A percentile compares a stretch with the other conserved stretches of the same genome.
Conservation (phyloP, 169 alveolate species). For the Eimeria praecox region DNA sequence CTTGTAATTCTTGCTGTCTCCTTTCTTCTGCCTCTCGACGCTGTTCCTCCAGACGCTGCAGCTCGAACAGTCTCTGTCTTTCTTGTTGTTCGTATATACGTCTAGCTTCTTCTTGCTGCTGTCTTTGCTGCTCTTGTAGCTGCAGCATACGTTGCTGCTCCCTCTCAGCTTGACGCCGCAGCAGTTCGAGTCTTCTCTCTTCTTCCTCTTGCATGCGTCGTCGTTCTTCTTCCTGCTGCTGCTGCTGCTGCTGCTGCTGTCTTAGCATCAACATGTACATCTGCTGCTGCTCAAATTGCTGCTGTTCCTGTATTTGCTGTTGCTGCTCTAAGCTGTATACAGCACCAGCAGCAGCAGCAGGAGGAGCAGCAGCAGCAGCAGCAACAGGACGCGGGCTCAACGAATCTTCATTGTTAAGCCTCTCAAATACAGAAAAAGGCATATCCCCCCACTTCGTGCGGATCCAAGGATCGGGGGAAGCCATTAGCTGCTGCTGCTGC, state of each 20-base stretch:
- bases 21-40: constrained; percentile 4
- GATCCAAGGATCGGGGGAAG: constrained; percentile 51
- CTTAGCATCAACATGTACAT: neutral
- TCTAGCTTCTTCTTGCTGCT: constrained; percentile 29
- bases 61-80: constrained; percentile 11
- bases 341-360: neutral
- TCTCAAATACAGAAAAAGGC: constrained; percentile 54
- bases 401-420: constrained; percentile 44
- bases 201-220: neutral
- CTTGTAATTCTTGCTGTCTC: constrained; percentile 24
- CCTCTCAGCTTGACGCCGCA: neutral
- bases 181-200: neutral
- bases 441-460: constrained; percentile 41
- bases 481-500: constrained; percentile 14
- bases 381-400: neutral
- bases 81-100: constrained; percentile 27
- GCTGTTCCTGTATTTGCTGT: too few species aligned
- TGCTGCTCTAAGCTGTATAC: neutral
- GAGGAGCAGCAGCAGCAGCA: neutral
- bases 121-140: constrained; percentile 14
- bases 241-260: constrained; percentile 15
- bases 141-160: neutral
- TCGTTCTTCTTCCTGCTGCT: neutral
- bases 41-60: constrained; percentile 14
- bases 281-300: neutral